Evolutionary conservation across 2,329 filamentous ascomycete species (phyloP).

Genomic region (Penicillium nordicum): DNA sequence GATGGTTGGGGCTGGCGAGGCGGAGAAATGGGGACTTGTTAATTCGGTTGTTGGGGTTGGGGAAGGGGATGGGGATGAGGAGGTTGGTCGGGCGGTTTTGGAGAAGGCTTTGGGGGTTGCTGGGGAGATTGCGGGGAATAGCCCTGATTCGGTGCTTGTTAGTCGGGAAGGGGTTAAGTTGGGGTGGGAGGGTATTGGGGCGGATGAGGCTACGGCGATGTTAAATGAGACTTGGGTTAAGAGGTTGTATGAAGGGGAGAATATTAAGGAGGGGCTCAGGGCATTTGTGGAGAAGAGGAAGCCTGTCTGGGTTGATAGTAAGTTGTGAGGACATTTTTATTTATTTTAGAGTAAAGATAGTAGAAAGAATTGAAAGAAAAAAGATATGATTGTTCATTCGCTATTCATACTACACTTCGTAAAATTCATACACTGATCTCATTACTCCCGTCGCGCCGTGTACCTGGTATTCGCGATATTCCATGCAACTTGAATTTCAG

Average conservation of each 20-base stretch:
- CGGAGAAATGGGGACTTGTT: constrained; percentile 65
- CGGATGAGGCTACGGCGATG: constrained; percentile 59
- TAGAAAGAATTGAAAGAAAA: neutral
- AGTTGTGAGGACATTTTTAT: constrained; percentile 27
- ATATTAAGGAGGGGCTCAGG: constrained; percentile 69
- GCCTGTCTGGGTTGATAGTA: constrained; percentile 57
- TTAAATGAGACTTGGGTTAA: constrained; percentile 58
- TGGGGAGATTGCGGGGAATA: constrained; percentile 59
- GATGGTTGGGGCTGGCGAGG: constrained; percentile 57
- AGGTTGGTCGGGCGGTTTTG: constrained; percentile 24
- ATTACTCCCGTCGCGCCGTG: constrained; percentile 27
- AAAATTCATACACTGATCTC: constrained; percentile 13
- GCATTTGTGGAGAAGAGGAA: constrained; percentile 75
- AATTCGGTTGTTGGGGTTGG: constrained; percentile 58
- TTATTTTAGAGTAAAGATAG: neutral
- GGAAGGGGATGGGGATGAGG: constrained; percentile 13
- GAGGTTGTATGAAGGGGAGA: constrained; percentile 62
- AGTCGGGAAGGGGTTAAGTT: constrained; percentile 66
- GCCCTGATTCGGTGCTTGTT: constrained; percentile 74
- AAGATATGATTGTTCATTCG: neutral
- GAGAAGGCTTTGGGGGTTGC: constrained; percentile 59
- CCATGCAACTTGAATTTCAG: constrained; percentile 27
- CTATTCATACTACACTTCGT: constrained; percentile 14
- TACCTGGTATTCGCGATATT: constrained; percentile 29
- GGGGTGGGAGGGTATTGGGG: constrained; percentile 68